Conservation (phyloP, 78 protist species). For the Tieghemostelium lacteum region DNA sequence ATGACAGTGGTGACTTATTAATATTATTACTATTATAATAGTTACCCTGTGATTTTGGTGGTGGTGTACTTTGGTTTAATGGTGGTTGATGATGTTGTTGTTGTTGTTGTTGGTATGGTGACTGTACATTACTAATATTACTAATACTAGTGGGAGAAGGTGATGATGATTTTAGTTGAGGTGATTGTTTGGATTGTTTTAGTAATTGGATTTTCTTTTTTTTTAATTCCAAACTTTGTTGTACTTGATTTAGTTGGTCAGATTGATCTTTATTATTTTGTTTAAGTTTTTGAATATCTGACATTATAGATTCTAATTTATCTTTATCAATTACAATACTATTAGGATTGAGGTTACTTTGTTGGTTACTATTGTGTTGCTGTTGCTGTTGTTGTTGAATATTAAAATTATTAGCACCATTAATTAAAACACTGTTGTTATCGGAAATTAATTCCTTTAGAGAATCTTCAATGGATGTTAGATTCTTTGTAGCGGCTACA, state of each 20-base stretch:
- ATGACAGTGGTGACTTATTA: no score
- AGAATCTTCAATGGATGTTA: no score
- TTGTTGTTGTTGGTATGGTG: background rate
- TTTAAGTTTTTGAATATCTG: slow-evolving; percentile 40
- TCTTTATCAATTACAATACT: slow-evolving; percentile 43
- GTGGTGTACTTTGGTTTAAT: background rate
- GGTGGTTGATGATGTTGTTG: slow-evolving; percentile 16
- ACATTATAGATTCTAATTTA: slow-evolving; percentile 20
- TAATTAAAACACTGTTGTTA: background rate
- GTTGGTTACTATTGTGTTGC: background rate
- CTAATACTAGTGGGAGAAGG: no score
- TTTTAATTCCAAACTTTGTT: slow-evolving; percentile 41
- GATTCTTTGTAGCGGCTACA: background rate
- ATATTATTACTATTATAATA: no score
- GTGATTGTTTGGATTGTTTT: slow-evolving; percentile 1
- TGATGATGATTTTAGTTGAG: no score
- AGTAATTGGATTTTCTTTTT: slow-evolving; percentile 60
- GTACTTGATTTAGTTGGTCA: slow-evolving; percentile 32
- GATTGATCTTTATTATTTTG: slow-evolving; percentile 43
- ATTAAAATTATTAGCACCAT: background rate
- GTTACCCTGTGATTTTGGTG: background rate
- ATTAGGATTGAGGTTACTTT: background rate
- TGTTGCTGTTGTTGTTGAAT: background rate
- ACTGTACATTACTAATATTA: no score
- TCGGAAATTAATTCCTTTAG: background rate